These are phyloP conservation scores for Aureobasidium namibiae DNA, from an alignment of 2,329 filamentous ascomycete species.

Conservation along the genomic window DNA sequence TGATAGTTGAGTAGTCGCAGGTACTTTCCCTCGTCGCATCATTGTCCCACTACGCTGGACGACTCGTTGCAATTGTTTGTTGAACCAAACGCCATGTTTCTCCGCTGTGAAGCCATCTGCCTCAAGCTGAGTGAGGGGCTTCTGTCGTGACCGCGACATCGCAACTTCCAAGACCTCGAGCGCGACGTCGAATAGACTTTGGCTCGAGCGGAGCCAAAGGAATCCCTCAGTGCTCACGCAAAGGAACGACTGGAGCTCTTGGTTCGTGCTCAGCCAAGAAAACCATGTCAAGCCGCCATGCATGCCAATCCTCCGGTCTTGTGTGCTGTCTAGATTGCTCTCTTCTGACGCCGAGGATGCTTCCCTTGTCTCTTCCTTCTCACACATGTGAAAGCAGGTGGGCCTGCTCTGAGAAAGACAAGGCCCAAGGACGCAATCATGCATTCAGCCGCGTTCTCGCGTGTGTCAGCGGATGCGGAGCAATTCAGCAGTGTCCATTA, in stretches of 20 bases:
- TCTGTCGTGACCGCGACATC: neutral
- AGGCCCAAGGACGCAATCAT: neutral
- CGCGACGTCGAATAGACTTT: neutral
- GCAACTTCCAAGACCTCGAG: too few species aligned
- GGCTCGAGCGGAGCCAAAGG: neutral
- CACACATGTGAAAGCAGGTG: conserved; percentile 5
- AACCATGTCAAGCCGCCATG: neutral
- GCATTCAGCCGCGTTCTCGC: conserved; percentile 3
- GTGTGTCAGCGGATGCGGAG: conserved; percentile 9
- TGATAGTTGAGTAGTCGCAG: neutral
- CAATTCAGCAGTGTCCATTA: neutral
- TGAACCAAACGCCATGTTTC: neutral
- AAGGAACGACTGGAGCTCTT: conserved; percentile 2
- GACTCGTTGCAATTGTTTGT: neutral
- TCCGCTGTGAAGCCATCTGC: neutral
- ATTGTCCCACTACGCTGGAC: neutral
- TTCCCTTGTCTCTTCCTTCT: neutral
- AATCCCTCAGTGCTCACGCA: neutral
- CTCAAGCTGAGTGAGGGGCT: neutral
- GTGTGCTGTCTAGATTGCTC: neutral
- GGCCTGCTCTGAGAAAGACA: neutral
- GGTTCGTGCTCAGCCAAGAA: neutral
- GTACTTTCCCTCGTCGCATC: neutral
- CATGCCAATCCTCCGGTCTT: neutral
- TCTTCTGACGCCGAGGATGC: neutral